Percentiles rank a stretch among this genome's conserved stretches.
These are phyloP conservation scores for Barnettozyma sp. DNA, from an alignment of 805 yeast genomes.

Conservation along the genomic window DNA sequence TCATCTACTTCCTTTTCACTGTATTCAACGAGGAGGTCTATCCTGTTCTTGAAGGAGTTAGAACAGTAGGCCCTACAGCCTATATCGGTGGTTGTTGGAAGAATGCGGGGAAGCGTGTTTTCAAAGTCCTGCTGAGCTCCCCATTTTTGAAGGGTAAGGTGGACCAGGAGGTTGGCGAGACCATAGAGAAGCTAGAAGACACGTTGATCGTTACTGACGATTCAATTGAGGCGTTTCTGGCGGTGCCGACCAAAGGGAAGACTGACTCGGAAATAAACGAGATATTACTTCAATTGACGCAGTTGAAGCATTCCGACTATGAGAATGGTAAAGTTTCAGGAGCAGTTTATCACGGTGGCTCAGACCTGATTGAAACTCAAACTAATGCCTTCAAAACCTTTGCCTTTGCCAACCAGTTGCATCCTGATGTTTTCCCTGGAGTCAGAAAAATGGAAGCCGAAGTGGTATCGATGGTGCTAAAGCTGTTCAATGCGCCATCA, in stretches of 20 bases:
- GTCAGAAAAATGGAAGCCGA: slow-evolving; percentile 95
- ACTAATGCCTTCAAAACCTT: slow-evolving; percentile 67
- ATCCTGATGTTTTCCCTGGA: slow-evolving; percentile 96
- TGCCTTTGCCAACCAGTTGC: slow-evolving; percentile 88
- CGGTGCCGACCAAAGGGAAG: slow-evolving; percentile 58
- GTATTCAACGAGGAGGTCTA: not conserved
- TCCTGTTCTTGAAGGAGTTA: not conserved
- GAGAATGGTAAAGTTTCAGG: slow-evolving; percentile 83
- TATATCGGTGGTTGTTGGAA: not conserved
- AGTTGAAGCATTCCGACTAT: slow-evolving; percentile 71
- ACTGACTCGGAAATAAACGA: slow-evolving; percentile 37
- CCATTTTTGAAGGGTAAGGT: slow-evolving; percentile 54
- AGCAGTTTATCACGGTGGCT: slow-evolving; percentile 94
- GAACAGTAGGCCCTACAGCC: not conserved
- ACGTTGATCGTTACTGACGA: slow-evolving; percentile 51
- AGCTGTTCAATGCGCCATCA: slow-evolving; percentile 73
- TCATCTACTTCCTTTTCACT: slow-evolving; percentile 1
- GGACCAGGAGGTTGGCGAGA: slow-evolving; percentile 48
- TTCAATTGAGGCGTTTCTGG: slow-evolving; percentile 35
- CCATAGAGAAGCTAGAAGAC: slow-evolving; percentile 43
- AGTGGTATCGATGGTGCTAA: slow-evolving; percentile 84
- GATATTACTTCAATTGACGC: slow-evolving; percentile 44
- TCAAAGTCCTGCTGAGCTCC: slow-evolving; percentile 32
- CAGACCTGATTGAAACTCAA: slow-evolving; percentile 67
- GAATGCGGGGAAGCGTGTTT: slow-evolving; percentile 13